A percentile compares a stretch with the other conserved stretches of the same genome.
Conservation (phyloP, 2,329 filamentous ascomycete genomes). For the Tolypocladium ophioglossoides region DNA sequence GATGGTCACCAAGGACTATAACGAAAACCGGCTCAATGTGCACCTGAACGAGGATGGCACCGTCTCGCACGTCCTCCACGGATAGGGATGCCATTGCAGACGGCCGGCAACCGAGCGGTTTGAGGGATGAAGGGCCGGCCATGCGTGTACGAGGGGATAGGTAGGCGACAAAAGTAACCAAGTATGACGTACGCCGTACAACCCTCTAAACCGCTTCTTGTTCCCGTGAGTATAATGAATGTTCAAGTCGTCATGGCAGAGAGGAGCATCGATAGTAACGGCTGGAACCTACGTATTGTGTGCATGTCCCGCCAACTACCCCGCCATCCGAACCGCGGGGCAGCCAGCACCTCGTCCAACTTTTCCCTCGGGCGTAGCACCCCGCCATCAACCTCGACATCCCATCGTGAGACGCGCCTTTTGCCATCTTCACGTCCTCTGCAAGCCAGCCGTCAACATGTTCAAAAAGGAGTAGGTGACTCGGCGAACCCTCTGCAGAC, state of each 20-base stretch:
- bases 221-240: background rate
- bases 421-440: background rate
- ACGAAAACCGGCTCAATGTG: constrained; percentile 45
- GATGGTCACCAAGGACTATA: constrained; percentile 49
- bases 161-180: no score
- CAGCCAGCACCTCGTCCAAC: background rate
- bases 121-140: background rate
- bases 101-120: no score
- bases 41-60: constrained; percentile 49
- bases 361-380: constrained; percentile 3
- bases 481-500: background rate
- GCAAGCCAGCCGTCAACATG: constrained; percentile 41
- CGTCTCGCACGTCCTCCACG: constrained; percentile 47
- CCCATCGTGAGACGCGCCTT: background rate
- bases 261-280: no score
- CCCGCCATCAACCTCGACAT: background rate
- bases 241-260: no score
- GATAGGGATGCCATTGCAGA: no score
- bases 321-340: constrained; percentile 13
- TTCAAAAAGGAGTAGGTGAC: constrained; percentile 80
- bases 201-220: no score
- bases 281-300: no score
- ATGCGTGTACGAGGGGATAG: background rate
- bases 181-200: no score
- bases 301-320: constrained; percentile 4